Conservation (phyloP, 2,329 filamentous ascomycete genomes). For the Graphilbum sp. region DNA sequence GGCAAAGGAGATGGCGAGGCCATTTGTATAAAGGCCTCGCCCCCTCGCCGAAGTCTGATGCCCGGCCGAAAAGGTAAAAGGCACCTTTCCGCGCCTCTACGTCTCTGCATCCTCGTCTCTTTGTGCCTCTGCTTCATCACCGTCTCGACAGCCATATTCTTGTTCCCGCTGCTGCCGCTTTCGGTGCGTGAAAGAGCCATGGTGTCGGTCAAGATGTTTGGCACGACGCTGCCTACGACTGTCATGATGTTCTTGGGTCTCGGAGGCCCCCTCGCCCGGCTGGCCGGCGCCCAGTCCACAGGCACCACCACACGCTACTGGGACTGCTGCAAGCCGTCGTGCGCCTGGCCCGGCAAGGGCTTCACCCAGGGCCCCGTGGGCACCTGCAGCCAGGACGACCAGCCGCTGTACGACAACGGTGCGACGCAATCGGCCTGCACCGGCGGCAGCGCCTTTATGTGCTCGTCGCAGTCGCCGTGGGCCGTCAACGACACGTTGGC, state of each 20-base stretch:
- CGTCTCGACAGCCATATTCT: no score
- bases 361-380: constrained; percentile 22
- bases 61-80: no score
- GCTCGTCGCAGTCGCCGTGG: constrained; percentile 34
- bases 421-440: constrained; percentile 19
- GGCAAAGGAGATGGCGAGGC: no score
- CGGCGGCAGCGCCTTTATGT: constrained; percentile 35
- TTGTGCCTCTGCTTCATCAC: no score
- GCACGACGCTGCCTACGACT: no score
- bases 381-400: constrained; percentile 32
- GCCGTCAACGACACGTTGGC: constrained; percentile 30
- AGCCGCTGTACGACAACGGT: constrained; percentile 25
- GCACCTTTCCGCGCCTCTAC: no score
- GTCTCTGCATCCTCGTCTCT: no score
- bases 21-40: no score
- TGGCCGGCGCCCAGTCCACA: constrained; percentile 1
- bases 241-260: not conserved
- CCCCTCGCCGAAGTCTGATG: no score
- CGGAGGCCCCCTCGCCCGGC: not conserved
- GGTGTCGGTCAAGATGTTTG: constrained; percentile 1
- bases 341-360: constrained; percentile 35
- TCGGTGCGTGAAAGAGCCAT: not conserved
- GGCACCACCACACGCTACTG: constrained; percentile 14
- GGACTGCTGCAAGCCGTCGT: constrained; percentile 57
- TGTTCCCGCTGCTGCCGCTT: no score